Percentiles rank a stretch among this genome's conserved stretches.
phyloP scores from a whole-genome alignment of 768 basidiomycete species.

The Amanita jacksonii region DNA sequence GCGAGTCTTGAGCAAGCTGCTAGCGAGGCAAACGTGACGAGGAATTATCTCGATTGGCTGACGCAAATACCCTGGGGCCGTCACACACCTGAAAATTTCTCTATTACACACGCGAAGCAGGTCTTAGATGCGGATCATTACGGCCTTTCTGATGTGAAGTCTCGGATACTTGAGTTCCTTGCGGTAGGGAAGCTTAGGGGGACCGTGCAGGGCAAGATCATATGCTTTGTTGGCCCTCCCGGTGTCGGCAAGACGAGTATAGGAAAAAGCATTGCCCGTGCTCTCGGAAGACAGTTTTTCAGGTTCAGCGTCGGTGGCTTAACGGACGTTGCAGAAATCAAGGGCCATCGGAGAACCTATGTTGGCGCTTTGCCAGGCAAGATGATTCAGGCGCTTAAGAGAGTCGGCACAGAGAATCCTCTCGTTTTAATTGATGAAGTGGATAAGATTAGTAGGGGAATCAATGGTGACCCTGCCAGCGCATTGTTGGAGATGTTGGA shows the following conservation, averaged over 20 bases:
- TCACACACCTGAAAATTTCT: constrained; percentile 89
- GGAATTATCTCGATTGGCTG: constrained; percentile 92
- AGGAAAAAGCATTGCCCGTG: constrained; percentile 89
- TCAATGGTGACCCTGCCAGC: constrained; percentile 88
- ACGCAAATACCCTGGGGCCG: constrained; percentile 97
- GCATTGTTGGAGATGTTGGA: constrained; percentile 90
- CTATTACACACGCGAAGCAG: constrained; percentile 67
- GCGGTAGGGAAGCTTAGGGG: constrained; percentile 93
- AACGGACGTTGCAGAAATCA: constrained; percentile 98
- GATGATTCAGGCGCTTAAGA: constrained; percentile 89
- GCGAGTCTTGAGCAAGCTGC: constrained; percentile 84
- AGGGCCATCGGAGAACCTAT: constrained; percentile 96
- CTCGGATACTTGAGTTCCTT: constrained; percentile 90
- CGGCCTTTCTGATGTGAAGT: constrained; percentile 85
- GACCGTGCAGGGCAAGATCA: constrained; percentile 94
- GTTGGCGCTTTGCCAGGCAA: constrained; percentile 91
- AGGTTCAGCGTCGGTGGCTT: constrained; percentile 94
- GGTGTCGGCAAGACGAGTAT: constrained; percentile 98
- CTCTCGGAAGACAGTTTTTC: constrained; percentile 88
- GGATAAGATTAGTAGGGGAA: constrained; percentile 88
- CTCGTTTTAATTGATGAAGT: constrained; percentile 93
- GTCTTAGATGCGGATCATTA: constrained; percentile 96
- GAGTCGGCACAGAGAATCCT: constrained; percentile 90
- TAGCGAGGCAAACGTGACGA: constrained; percentile 86
- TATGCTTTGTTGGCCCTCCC: constrained; percentile 92